Evolutionary conservation across 192 early-diverging fungal species (phyloP).

Genomic region (Podila minutissima): DNA sequence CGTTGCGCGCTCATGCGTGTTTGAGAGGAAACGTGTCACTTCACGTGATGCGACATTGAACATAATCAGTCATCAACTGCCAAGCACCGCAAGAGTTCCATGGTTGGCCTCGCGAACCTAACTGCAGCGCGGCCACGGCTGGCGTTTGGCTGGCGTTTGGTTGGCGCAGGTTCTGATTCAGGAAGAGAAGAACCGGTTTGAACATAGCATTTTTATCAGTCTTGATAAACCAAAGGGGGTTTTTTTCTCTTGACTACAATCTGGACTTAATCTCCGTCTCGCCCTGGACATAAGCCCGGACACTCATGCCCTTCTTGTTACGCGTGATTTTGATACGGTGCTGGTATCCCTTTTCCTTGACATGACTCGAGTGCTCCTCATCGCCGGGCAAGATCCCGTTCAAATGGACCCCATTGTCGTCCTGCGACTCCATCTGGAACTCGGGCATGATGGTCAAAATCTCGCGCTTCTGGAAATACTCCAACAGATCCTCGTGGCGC

Average conservation of each 20-base stretch:
- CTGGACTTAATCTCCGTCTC: constrained; percentile 30
- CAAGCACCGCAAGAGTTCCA: no score
- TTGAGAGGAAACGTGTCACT: no score
- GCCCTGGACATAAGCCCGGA: constrained; percentile 34
- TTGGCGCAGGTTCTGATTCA: no score
- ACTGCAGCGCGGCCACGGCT: no score
- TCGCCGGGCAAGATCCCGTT: constrained; percentile 56
- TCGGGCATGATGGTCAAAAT: constrained; percentile 47
- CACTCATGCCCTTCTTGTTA: constrained; percentile 40
- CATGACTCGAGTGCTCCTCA: constrained; percentile 41
- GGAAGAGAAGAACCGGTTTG: no score
- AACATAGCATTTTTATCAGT: no score
- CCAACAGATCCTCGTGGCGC: constrained; percentile 58
- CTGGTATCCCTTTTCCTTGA: constrained; percentile 16
- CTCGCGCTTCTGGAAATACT: constrained; percentile 18
- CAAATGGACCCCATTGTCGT: constrained; percentile 26
- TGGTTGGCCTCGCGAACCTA: no score
- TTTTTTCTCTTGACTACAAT: constrained; percentile 12
- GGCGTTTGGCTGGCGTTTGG: no score
- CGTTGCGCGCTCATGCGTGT: no score
- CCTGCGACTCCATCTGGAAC: constrained; percentile 43
- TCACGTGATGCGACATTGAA: no score
- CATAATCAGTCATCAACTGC: no score
- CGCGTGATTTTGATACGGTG: constrained; percentile 36
- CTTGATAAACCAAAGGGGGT: background rate